Base-by-base conservation (phyloP, 2,329 filamentous ascomycete species). In the Botrytis pseudocinerea region DNA sequence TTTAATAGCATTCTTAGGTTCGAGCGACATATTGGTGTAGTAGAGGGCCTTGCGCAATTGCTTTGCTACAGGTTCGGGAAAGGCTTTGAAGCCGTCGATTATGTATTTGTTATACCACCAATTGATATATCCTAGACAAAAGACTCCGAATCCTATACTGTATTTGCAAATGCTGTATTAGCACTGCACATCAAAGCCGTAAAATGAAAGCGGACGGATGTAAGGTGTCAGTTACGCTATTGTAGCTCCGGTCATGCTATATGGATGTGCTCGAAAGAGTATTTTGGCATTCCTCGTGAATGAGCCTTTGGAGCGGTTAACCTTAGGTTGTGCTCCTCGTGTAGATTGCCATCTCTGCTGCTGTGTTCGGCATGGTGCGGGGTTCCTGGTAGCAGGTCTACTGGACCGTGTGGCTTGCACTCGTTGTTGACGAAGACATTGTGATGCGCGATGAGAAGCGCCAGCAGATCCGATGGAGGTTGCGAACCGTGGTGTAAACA, bases 31-130 rank as follows among this genome's bases (percentile, higher is more conserved):
- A 79, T 96, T 95, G 76, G 91, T 93, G 82, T 93, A 97, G 84
- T 95, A 98, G 40, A 98, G 84, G 0, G 94, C 96, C 77, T 91
- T 89, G 46, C 96, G 93, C 64, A 99, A 86, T 74, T 93, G 90
- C 78, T 92, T 91, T 16, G 92, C 92, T 48, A 95, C 90, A 1
- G 90, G 86, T 60, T 92, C 88, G 3, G 93, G 93, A 80, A 85
- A 90, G 71, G 87, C 86, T 80, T 87, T 85, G 78, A 86, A 87
- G 20, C 85, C 78, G 25, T 79, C 79, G 42, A 81, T 76, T 42
- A 81, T 79, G 65, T 82, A 81, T 69, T 70, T 78, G 14, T 80
- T 70, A 68, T 81, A 81, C 69, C 77, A 74, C 69, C 78, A 79
- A 73, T 81, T 80, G 20, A 74, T 70, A 62, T 80, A 81, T 64